A percentile compares a stretch with the other conserved stretches of the same genome.
Evolutionary conservation across 257 asterid species (phyloP).

Genomic region (Nicotiana undulata): DNA sequence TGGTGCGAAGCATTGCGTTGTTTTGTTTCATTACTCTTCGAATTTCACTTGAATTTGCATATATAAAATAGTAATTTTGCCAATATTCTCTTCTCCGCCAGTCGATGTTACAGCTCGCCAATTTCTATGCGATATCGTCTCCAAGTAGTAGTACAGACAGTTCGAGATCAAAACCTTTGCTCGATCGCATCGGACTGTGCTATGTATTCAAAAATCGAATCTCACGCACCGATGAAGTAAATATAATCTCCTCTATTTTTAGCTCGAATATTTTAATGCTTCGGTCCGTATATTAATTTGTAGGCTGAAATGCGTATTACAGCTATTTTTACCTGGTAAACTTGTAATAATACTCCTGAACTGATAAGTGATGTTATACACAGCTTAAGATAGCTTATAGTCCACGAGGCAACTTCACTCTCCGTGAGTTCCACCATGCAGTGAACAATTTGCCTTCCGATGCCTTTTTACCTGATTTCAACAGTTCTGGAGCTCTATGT

Average conservation of each 20-base stretch:
- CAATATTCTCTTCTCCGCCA: slow-evolving; percentile 17
- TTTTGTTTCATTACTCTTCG: not conserved
- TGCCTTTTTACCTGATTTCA: slow-evolving; percentile 50
- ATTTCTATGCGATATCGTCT: slow-evolving; percentile 54
- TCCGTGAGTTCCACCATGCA: slow-evolving; percentile 87
- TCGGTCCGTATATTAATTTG: not conserved
- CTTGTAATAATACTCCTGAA: not conserved
- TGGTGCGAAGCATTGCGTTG: not conserved
- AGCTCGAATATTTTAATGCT: not conserved
- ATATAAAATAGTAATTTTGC: not conserved
- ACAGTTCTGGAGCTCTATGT: slow-evolving; percentile 30
- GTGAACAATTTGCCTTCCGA: slow-evolving; percentile 69
- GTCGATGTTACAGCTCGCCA: slow-evolving; percentile 86
- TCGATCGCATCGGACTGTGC: slow-evolving; percentile 79
- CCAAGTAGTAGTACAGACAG: slow-evolving; percentile 14
- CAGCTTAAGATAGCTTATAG: slow-evolving; percentile 89
- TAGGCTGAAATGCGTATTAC: not conserved
- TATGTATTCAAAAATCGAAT: slow-evolving; percentile 46
- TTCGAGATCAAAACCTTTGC: slow-evolving; percentile 40
- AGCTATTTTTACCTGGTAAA: not conserved
- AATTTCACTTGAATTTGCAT: not conserved
- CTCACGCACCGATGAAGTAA: slow-evolving; percentile 57
- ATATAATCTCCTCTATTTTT: not conserved
- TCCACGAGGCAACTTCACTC: slow-evolving; percentile 71
- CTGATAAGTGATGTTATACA: slow-evolving; percentile 19